Percentiles rank a stretch among this genome's conserved stretches.
Conservation (phyloP, 2,329 filamentous ascomycete species). For the Alternaria metachromatica region DNA sequence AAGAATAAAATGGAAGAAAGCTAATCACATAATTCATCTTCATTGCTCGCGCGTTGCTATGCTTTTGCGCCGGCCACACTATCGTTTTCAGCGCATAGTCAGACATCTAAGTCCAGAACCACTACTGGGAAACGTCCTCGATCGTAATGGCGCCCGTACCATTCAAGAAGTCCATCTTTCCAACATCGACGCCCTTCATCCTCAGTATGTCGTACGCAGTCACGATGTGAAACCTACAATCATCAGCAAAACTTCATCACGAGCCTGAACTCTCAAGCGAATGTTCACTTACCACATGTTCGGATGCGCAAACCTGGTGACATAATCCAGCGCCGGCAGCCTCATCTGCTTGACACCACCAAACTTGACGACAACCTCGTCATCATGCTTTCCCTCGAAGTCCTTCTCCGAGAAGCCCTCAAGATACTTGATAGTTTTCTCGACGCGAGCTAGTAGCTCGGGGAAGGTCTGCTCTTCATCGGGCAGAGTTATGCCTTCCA, state of each 20-base stretch:
- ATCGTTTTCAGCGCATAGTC: background rate
- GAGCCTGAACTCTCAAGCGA: background rate
- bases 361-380: conserved; percentile 48
- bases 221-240: conserved; percentile 63
- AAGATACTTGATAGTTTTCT: conserved; percentile 56
- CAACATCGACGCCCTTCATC: conserved; percentile 66
- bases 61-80: fast-evolving
- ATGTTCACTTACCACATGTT: conserved; percentile 58
- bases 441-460: conserved; percentile 57
- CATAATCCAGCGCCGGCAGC: conserved; percentile 56
- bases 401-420: conserved; percentile 51
- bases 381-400: conserved; percentile 54
- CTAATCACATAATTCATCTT: background rate
- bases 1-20: background rate
- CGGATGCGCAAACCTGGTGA: conserved; percentile 59
- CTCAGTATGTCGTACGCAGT: conserved; percentile 68
- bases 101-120: background rate
- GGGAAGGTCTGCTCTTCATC: conserved; percentile 59
- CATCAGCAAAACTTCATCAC: background rate
- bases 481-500: conserved; percentile 41
- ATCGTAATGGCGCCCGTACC: conserved; percentile 19
- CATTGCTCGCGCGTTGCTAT: background rate
- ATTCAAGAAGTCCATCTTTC: conserved; percentile 64
- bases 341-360: conserved; percentile 40
- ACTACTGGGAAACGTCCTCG: background rate